Percentiles rank a stretch among this genome's conserved stretches.
phyloP scores from a whole-genome alignment of 2,329 filamentous ascomycete species.

The Venturia nashicola region DNA sequence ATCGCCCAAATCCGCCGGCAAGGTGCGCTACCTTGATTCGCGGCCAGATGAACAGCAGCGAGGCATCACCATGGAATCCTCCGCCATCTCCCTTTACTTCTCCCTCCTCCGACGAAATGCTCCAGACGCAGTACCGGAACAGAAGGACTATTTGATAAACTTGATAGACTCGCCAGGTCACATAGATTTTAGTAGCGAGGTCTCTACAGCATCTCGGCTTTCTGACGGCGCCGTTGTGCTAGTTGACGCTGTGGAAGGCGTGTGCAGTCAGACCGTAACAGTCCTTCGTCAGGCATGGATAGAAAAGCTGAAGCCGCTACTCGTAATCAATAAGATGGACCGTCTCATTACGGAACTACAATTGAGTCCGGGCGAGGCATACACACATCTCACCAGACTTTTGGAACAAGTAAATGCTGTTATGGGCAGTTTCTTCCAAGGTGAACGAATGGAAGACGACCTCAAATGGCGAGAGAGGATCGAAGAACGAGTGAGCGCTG shows the following conservation, averaged over 20 bases:
- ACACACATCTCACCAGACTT: slow-evolving; percentile 76
- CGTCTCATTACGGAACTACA: slow-evolving; percentile 86
- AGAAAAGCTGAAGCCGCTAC: slow-evolving; percentile 84
- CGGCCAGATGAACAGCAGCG: slow-evolving; percentile 89
- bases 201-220: slow-evolving; percentile 85
- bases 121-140: slow-evolving; percentile 54
- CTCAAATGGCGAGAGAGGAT: slow-evolving; percentile 89
- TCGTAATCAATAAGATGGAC: slow-evolving; percentile 99
- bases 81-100: slow-evolving; percentile 92
- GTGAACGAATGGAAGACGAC: slow-evolving; percentile 97
- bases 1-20: slow-evolving; percentile 90
- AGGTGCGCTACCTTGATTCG: slow-evolving; percentile 95
- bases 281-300: slow-evolving; percentile 91
- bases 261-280: slow-evolving; percentile 97
- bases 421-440: slow-evolving; percentile 93
- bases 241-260: slow-evolving; percentile 93
- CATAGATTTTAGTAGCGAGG: slow-evolving; percentile 97
- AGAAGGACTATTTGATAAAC: slow-evolving; percentile 91
- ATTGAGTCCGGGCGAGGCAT: slow-evolving; percentile 83
- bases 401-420: slow-evolving; percentile 96
- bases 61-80: slow-evolving; percentile 99
- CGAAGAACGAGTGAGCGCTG: slow-evolving; percentile 69
- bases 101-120: slow-evolving; percentile 68
- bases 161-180: slow-evolving; percentile 96
- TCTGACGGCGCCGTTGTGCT: slow-evolving; percentile 92